Evolutionary conservation across 768 basidiomycete genomes (phyloP).

Genomic region (Steccherinum ochraceum): DNA sequence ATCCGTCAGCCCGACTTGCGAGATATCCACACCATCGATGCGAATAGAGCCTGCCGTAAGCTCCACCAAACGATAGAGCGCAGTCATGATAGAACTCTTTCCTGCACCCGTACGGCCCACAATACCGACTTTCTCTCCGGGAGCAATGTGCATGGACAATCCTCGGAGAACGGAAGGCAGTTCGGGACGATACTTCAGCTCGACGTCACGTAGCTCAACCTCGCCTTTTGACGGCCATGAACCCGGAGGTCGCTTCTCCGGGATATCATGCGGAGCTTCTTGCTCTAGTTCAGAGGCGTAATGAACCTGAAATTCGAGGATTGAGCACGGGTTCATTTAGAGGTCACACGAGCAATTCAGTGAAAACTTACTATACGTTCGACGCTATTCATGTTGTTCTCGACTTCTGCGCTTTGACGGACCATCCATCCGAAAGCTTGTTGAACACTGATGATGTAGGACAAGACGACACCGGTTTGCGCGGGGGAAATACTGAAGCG

Average conservation of each 20-base stretch:
- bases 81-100: constrained; percentile 86
- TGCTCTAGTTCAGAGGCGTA: constrained; percentile 80
- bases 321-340: not conserved
- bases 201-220: constrained; percentile 69
- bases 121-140: constrained; percentile 89
- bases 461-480: constrained; percentile 70
- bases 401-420: constrained; percentile 76
- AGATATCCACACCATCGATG: constrained; percentile 82
- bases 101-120: constrained; percentile 85
- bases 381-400: constrained; percentile 92
- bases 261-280: constrained; percentile 65
- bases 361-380: constrained; percentile 52
- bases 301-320: constrained; percentile 35
- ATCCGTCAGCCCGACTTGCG: constrained; percentile 71
- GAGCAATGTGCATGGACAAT: constrained; percentile 59
- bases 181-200: constrained; percentile 79
- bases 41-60: constrained; percentile 64
- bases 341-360: not conserved
- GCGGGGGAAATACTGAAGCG: constrained; percentile 72
- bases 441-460: constrained; percentile 77
- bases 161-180: constrained; percentile 87
- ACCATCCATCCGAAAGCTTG: constrained; percentile 74
- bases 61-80: constrained; percentile 83
- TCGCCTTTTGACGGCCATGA: constrained; percentile 73
- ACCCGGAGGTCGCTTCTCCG: constrained; percentile 49